Percentiles rank a stretch among this genome's conserved stretches.
Evolutionary conservation across 2,329 filamentous ascomycete genomes (phyloP).

Genomic region (Pseudocercospora musae): DNA sequence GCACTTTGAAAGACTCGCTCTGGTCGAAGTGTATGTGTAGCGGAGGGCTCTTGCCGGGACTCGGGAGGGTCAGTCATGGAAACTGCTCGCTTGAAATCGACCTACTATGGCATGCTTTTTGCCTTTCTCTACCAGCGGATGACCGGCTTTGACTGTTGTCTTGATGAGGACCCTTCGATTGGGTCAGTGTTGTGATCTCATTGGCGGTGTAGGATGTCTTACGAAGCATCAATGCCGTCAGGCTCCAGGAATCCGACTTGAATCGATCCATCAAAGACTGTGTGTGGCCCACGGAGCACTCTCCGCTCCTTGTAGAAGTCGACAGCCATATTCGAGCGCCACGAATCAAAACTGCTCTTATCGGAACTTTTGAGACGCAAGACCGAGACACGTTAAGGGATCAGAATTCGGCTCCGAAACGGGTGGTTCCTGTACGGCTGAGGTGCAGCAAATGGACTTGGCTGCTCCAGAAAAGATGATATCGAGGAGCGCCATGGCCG

Average conservation of each 20-base stretch:
- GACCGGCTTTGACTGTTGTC: neutral
- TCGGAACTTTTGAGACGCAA: neutral
- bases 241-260: conserved; percentile 10
- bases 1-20: conserved; percentile 16
- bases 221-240: conserved; percentile 11
- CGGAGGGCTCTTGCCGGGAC: conserved; percentile 4
- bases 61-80: neutral
- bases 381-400: neutral
- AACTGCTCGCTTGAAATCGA: neutral
- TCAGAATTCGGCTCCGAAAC: neutral
- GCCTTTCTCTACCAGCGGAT: conserved; percentile 1
- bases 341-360: neutral
- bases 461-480: too few relatives aligned
- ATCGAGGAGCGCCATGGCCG: too few relatives aligned
- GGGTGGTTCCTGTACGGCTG: neutral
- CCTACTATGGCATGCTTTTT: conserved; percentile 10
- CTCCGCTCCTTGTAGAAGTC: conserved; percentile 4
- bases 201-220: neutral
- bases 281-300: conserved; percentile 8
- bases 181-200: neutral
- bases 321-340: neutral
- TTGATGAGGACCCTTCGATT: conserved; percentile 4
- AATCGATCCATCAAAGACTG: conserved; percentile 13
- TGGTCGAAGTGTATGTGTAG: conserved; percentile 16
- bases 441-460: neutral